Conservation (phyloP, 768 basidiomycete species). For the Tulasnella sp. region DNA sequence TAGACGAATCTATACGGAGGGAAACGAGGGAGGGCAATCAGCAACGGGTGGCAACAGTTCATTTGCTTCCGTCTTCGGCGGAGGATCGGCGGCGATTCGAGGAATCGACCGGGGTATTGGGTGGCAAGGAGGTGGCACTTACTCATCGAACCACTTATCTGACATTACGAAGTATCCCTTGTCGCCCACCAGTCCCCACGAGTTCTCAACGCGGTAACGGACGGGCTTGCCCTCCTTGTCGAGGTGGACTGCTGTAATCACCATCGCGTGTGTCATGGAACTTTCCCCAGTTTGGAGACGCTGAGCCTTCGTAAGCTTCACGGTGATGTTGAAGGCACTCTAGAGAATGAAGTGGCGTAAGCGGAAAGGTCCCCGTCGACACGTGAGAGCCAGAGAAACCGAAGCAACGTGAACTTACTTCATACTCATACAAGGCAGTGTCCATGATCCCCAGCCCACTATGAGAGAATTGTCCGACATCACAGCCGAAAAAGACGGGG, state of each 20-base stretch:
- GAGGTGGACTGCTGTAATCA: conserved; percentile 81
- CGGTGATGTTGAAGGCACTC: conserved; percentile 74
- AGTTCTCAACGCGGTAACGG: conserved; percentile 96
- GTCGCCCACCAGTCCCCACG: conserved; percentile 74
- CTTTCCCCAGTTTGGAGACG: conserved; percentile 77
- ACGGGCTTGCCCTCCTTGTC: conserved; percentile 66
- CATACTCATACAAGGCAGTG: conserved; percentile 69
- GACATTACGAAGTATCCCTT: conserved; percentile 92
- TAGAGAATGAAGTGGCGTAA: conserved; percentile 28
- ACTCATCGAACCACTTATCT: conserved; percentile 88
- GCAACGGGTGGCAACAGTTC: neutral
- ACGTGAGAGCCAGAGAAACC: neutral
- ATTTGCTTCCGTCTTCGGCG: neutral
- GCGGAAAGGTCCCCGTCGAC: neutral
- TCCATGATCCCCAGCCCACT: conserved; percentile 75
- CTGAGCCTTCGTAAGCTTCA: conserved; percentile 78
- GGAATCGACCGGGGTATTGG: neutral
- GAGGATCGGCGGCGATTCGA: neutral
- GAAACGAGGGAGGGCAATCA: neutral
- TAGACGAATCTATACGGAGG: conserved; percentile 63
- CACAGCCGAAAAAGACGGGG: conserved; percentile 94
- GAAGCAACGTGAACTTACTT: conserved; percentile 38
- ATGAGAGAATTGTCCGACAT: conserved; percentile 83
- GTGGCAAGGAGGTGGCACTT: conserved; percentile 29
- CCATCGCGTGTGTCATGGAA: conserved; percentile 82